Evolutionary conservation across 805 yeast species (phyloP).

Genomic region (Tetrapisispora phaffii): DNA sequence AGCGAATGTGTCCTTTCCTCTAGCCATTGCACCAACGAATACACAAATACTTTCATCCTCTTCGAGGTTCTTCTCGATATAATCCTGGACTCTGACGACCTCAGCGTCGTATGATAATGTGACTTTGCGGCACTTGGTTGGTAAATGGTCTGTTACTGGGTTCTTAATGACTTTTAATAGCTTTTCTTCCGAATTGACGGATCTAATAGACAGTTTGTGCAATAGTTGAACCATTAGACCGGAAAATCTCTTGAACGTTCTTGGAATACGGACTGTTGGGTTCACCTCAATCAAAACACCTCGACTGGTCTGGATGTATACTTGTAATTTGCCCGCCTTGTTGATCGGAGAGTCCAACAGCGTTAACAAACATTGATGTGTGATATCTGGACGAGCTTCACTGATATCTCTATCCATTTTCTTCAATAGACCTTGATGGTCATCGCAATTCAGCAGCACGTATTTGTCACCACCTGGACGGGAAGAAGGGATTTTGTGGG

Average conservation of each 20-base stretch:
- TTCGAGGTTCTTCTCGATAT: conserved; percentile 57
- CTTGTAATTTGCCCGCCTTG: conserved; percentile 94
- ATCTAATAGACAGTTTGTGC: conserved; percentile 84
- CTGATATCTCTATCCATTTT: conserved; percentile 96
- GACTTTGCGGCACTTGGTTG: conserved; percentile 88
- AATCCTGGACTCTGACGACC: conserved; percentile 80
- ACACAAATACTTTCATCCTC: conserved; percentile 93
- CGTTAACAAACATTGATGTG: conserved; percentile 93
- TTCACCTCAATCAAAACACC: conserved; percentile 93
- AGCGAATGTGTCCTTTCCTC: conserved; percentile 95
- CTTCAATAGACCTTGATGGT: conserved; percentile 89
- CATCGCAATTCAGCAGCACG: conserved; percentile 92
- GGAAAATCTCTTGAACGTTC: conserved; percentile 94
- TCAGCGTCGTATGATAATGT: conserved; percentile 90
- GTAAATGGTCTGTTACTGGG: conserved; percentile 94
- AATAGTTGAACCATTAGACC: conserved; percentile 96
- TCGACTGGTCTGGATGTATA: conserved; percentile 89
- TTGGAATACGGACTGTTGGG: conserved; percentile 93
- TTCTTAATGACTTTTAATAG: conserved; percentile 89
- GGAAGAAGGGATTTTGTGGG: conserved; percentile 76
- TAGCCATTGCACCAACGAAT: conserved; percentile 98
- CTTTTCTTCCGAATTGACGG: conserved; percentile 92
- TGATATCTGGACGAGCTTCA: conserved; percentile 98
- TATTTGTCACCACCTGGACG: conserved; percentile 83
- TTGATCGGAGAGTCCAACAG: conserved; percentile 94